Evolutionary conservation across 441 rosid species (phyloP), one percentile per base, ranked within the genome.

Genomic region (Geranium incanum): DNA sequence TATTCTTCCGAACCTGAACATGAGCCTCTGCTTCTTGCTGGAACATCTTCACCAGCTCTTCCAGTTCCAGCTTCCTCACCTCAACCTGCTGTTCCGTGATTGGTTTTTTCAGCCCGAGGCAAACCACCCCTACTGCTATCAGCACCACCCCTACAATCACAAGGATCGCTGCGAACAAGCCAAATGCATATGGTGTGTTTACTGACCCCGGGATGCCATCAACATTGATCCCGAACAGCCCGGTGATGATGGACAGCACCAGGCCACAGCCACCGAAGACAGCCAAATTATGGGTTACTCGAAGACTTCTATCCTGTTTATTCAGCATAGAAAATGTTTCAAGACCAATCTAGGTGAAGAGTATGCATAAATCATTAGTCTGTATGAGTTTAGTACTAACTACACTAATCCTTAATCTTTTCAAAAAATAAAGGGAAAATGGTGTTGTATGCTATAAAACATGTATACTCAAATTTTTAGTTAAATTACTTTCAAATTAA

Each of bases 1-100:
- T 59, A 7, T 70, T 66, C 71, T 82, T 83, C 39, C 86, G 79
- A 74, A 95, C 86, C 71, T 92, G 99, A 19, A 93, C 99, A 76
- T 95, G 99, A 36, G 89, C 84, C 86, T 95, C 99, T 15, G 97
- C 99, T 76, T 95, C 99, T 19, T 88, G 96, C 83, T 95, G 97
- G 79, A 95, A 90, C 86, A 82, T 83, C 84, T 87, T 92, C 6
- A 95, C 97, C 69, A 95, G 75, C 67, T 90, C 89, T 77, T 90
- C 88, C 67, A 95, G 79, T 79, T 95, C 97, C 80, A 89, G 67
- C 83, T 86, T 89, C 76, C 89, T 86, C 62, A 88, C 84, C 75
- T 89, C 79, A 11, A 92, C 93, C 79, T 80, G 85, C 78, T 84
- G 86, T 67, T 90, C 86, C 0, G 84, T 82, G 67, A 89, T 59